A percentile compares a stretch with the other conserved stretches of the same genome.
Conservation (phyloP, 805 yeast genomes). For the Candida lessepsii region DNA sequence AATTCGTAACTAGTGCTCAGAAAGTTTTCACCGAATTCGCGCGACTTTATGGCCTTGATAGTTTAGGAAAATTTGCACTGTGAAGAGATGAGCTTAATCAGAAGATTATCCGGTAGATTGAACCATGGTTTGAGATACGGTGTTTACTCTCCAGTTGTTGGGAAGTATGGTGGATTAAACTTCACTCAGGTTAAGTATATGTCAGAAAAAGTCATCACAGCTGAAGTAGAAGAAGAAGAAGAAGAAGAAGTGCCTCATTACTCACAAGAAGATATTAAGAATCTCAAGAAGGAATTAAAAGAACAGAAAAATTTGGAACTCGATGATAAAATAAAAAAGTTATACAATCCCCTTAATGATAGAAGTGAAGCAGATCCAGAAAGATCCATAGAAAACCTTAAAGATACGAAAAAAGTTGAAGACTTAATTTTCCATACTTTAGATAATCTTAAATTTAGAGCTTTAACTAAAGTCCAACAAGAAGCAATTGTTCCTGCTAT, state of each 20-base stretch:
- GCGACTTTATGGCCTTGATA: background rate
- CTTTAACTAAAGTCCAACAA: constrained; percentile 69
- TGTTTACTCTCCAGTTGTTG: background rate
- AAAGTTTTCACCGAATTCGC: constrained; percentile 4
- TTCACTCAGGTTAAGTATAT: too few species aligned
- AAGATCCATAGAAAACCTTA: background rate
- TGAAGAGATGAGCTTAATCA: constrained; percentile 3
- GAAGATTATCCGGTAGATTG: background rate
- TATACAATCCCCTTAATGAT: background rate
- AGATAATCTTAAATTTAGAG: constrained; percentile 43
- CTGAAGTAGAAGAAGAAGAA: too few species aligned
- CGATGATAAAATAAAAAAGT: background rate
- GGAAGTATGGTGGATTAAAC: background rate
- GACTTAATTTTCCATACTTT: constrained; percentile 30
- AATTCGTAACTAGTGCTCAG: background rate
- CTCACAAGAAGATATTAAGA: background rate
- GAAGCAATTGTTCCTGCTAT: constrained; percentile 59
- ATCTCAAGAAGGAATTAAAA: background rate
- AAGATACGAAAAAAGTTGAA: constrained; percentile 13
- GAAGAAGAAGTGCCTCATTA: background rate
- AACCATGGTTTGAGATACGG: background rate
- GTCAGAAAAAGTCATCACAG: too few species aligned
- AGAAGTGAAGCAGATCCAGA: constrained; percentile 4
- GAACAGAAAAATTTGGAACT: background rate
- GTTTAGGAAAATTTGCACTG: constrained; percentile 3